Base-by-base conservation (phyloP, 345 rosid genomes). In the Adansonia digitata region DNA sequence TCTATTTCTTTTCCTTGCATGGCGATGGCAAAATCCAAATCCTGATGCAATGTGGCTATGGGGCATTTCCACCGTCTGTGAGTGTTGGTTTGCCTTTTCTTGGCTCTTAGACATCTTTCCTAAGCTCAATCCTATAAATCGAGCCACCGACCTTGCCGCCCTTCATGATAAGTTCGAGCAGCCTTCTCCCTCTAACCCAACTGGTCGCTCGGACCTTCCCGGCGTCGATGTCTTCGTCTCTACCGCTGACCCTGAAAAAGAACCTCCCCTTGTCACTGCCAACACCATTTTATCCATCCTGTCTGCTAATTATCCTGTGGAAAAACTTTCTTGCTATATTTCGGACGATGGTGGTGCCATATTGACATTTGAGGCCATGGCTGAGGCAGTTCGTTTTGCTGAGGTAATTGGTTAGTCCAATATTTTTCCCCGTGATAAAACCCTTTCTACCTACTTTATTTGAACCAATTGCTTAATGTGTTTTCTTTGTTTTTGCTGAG, bases 351-450 rank as follows among this genome's bases (percentile, higher is more conserved):
- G 98, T 39, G 97, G 94, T 11, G 91, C 98, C 39, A 87, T 90
- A 45, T 90, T 94, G 81, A 94, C 90, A 18, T 94, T 94, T 59
- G 98, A 92, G 84, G 98, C 98, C 76, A 94, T 94, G 98, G 98
- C 97, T 35, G 97, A 92, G 84, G 94, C 98, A 31, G 86, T 94
- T 75, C 86, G 82, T 48, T 94, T 94, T 72, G 94, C 96, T 0
- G 93, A 94, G 90, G 90, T 87, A 7, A n/a, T 31, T 29, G 15
- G 5, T 5, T 56, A n/a, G 34, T 31, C 34, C 1, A 31, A 31
- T 31, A n/a, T n/a, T n/a, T n/a, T n/a, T n/a, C n/a, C n/a, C n/a
- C n/a, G n/a, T n/a, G n/a, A n/a, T n/a, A n/a, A n/a, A n/a, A n/a
- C n/a, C n/a, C n/a, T n/a, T n/a, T n/a, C n/a, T n/a, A n/a, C n/a